These are phyloP conservation scores for Pichia sp. DNA, from an alignment of 1,139 yeast species.

Conservation along the genomic window DNA sequence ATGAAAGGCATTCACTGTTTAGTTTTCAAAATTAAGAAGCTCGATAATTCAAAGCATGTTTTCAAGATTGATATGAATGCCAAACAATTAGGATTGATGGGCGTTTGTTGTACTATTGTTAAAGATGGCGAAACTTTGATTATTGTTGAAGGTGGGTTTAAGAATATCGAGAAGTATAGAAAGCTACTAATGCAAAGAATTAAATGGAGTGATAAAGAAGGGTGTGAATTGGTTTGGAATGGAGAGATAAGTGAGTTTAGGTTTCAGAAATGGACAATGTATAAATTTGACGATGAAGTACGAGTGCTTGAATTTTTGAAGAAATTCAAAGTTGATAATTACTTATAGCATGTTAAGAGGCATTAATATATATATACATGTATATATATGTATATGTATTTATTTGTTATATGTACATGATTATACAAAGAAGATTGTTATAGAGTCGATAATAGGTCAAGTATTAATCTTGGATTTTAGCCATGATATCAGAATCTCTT, in stretches of 20 bases:
- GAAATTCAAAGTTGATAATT: constrained; percentile 49
- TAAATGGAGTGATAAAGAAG: constrained; percentile 54
- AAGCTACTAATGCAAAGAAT: constrained; percentile 58
- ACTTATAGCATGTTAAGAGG: background rate
- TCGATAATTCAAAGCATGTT: constrained; percentile 59
- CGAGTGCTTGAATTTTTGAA: constrained; percentile 47
- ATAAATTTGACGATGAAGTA: constrained; percentile 45
- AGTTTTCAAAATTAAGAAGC: constrained; percentile 50
- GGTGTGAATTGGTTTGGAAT: constrained; percentile 62
- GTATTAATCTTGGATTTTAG: constrained; percentile 57
- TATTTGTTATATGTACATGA: background rate
- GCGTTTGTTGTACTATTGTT: constrained; percentile 45
- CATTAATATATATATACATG: background rate
- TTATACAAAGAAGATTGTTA: too few species aligned
- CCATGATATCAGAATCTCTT: constrained; percentile 91
- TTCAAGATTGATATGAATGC: constrained; percentile 78
- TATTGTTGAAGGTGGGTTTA: constrained; percentile 66
- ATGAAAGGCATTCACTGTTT: constrained; percentile 49
- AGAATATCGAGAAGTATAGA: constrained; percentile 54
- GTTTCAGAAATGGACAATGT: constrained; percentile 58
- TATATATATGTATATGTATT: background rate
- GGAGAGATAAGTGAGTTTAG: constrained; percentile 54
- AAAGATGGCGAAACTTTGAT: constrained; percentile 48
- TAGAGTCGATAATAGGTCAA: too few species aligned
- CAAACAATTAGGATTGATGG: constrained; percentile 58